Base-by-base conservation (phyloP, 2,329 filamentous ascomycete species). In the Nothomitra cinnamomea region DNA sequence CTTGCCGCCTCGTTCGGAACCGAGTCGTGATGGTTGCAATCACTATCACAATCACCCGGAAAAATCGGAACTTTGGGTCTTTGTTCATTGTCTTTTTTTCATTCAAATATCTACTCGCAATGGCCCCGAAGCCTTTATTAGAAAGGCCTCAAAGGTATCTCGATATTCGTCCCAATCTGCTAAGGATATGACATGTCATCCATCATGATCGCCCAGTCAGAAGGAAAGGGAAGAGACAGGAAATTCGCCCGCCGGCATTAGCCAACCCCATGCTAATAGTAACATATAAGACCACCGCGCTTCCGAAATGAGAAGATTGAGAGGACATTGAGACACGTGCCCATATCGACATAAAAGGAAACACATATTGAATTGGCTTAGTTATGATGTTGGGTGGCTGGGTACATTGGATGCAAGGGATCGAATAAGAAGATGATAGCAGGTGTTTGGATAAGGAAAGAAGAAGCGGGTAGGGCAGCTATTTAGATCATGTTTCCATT, bases 401-500 rank as follows among this genome's bases (percentile, higher is more conserved):
- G 28, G 28, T 32, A 32, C 10, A 32, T 32, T 38, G 28, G 28
- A 32, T 32, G 28, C 28, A 32, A n/a, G 48, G 24, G 42, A 45
- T 21, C 3, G 8, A 24, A 45, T 10, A 45, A 24, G n/a, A 24
- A 45, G 8, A 15, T 21, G 42, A 45, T 45, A 24, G 42, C 12
- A 3, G 8, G 3, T 45, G 38, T 15, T n/a, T 52, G 21, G 3
- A 52, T 19, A 38, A 24, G 19, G 50, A 24, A 21, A 22, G 5
- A 21, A 8, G 15, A 54, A 53, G 25, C 47, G 21, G 51, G 25
- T 25, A 43, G 42, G 15, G 22, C 6, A 42, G 22, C 17, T 12
- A 22, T 10, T 61, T 68, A 84, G 62, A 85, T 82, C 78, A 82
- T 83, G 67, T 80, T 83, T 45, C 86, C 86, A 63, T 90, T 90